Base-by-base conservation (phyloP, 2,329 filamentous ascomycete genomes). In the Phaeosphaeriaceae sp. region DNA sequence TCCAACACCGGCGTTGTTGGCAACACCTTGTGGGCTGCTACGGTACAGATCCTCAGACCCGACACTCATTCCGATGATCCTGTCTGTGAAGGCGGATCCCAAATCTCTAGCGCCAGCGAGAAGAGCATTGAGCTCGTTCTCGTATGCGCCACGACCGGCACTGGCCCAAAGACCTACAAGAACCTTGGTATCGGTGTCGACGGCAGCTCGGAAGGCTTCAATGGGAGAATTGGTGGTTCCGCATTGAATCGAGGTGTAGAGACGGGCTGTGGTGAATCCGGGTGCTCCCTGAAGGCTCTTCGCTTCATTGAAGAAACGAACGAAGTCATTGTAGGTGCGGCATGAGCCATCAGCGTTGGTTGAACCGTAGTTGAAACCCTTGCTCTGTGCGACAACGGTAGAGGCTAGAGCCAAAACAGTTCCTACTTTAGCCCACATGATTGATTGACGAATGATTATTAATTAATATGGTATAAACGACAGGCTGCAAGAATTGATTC, bases 151-250 rank as follows among this genome's bases (percentile, higher is more conserved):
- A 44, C 82, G 76, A 16, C 86, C 86, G 32, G 79, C 87, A 0
- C 89, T 92, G 11, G 86, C 84, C 92, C 92, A 96, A 29, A 96
- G 78, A 60, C 90, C 90, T 11, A 96, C 83, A 13, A 96, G 83
- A 21, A 96, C 82, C 34, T 82, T 81, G 1, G 90, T 94, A 64
- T 90, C 83, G 63, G 89, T 89, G 58, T 80, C 82, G 73, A 96
- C 90, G 64, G 91, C 91, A 36, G 92, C 92, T 21, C 86, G 89
- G 50, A 60, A 63, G 18, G 62, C 62, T n/a, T 52, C 52, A 17
- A 66, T 66, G 18, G 61, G 61, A 1, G 58, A 46, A 71, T 81
- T 85, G 54, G 81, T 74, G 3, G 87, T 86, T 56, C 84, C 86
- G 23, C 74, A 83, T 80, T 90, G 87, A 35, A 88, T 79, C 77